Evolutionary conservation across 257 asterid species (phyloP), one percentile per base, ranked within the genome.

Genomic region (Solanum chiquidenum): DNA sequence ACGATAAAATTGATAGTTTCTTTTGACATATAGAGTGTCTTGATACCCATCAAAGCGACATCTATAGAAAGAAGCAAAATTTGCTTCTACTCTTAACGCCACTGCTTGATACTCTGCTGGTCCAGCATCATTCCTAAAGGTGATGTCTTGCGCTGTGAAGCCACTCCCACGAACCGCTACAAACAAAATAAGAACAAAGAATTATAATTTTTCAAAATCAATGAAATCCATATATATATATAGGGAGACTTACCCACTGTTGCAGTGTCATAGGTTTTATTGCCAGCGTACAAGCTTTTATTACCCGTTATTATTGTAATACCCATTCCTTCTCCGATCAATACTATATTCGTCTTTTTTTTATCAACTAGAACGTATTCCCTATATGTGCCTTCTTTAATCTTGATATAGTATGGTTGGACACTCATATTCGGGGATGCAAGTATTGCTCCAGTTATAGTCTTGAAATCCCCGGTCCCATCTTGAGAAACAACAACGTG

Each of bases 41-140:
- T 90, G 89, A 31, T 72, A 83, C 4, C 89, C 90, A 3, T 44
- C 82, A 9, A 90, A 88, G 4, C 21, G 38, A 49, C 92, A 90
- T 13, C 29, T 29, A 21, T 69, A 88, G 18, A 90, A 88, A 1
- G 89, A 64, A 8, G 23, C 12, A 4, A 52, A 13, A 29, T 86
- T 18, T 4, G 88, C 84, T 23, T 76, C 9, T 6, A 37, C 55
- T 31, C 5, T 37, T 20, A 88, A 9, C 0, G 90, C 90, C 42
- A 75, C 87, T 1, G 86, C 88, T 31, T 73, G 89, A 3, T 5
- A 12, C 35, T 14, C 42, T 9, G 0, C 1, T 0, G 88, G 87
- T 18, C 88, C 86, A 10, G 88, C 90, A 2, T 58, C 37, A 80
- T 90, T 90, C n/a, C 77, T 40, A 44, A 90, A 66, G 2, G 88